Percentiles rank a stretch among this genome's conserved stretches.
Conservation (phyloP, 805 yeast species). For the Kodamaea kakaduensis region DNA sequence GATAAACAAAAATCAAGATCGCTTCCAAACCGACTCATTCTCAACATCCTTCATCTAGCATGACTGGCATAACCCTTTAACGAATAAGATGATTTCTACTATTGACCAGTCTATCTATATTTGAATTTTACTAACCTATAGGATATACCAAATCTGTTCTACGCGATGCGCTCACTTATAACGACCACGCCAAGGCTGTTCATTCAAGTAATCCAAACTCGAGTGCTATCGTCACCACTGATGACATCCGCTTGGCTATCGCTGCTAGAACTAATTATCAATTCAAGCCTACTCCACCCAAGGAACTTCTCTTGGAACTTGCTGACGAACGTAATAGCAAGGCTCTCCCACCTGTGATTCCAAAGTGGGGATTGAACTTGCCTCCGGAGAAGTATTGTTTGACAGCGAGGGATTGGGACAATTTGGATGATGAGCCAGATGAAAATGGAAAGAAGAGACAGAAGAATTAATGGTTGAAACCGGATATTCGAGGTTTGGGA, state of each 20-base stretch:
- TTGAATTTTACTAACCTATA: slow-evolving; percentile 16
- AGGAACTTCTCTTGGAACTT: slow-evolving; percentile 81
- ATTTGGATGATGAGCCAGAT: slow-evolving; percentile 21
- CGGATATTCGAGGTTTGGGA: neutral
- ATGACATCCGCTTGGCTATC: slow-evolving; percentile 87
- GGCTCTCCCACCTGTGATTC: slow-evolving; percentile 86
- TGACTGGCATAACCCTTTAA: too few species aligned
- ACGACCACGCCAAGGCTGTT: slow-evolving; percentile 66
- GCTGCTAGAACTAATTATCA: slow-evolving; percentile 94
- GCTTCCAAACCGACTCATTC: too few species aligned
- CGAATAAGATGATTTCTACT: too few species aligned
- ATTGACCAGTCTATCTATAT: too few species aligned
- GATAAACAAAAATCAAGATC: too few species aligned
- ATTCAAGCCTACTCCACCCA: slow-evolving; percentile 91
- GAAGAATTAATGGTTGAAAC: neutral
- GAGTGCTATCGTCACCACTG: slow-evolving; percentile 64
- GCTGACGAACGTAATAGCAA: slow-evolving; percentile 91
- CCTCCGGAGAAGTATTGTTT: slow-evolving; percentile 98
- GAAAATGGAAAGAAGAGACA: slow-evolving; percentile 8
- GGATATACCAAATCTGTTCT: slow-evolving; percentile 81
- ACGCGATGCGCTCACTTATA: slow-evolving; percentile 84
- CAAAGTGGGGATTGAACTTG: slow-evolving; percentile 84
- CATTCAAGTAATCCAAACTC: slow-evolving; percentile 32
- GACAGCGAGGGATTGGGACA: slow-evolving; percentile 75
- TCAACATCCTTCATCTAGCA: too few species aligned